Conservation (phyloP, 2,329 filamentous ascomycete genomes). For the Monosporascus ibericus region DNA sequence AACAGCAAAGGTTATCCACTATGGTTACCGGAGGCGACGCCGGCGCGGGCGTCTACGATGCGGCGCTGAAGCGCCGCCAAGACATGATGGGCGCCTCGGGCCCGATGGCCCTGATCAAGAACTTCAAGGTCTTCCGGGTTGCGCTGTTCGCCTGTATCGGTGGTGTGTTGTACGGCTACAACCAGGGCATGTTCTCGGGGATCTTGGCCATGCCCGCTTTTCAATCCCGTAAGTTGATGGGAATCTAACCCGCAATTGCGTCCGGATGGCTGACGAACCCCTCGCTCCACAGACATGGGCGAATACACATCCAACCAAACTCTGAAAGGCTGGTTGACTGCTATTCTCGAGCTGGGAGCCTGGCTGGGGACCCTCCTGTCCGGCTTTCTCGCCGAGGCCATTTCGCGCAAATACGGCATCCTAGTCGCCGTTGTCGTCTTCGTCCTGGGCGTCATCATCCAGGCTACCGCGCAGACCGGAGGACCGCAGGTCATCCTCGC, state of each 20-base stretch:
- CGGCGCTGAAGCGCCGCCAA: constrained; percentile 35
- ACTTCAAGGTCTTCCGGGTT: constrained; percentile 54
- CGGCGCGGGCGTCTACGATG: constrained; percentile 33
- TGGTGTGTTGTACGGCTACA: constrained; percentile 62
- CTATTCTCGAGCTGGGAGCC: constrained; percentile 70
- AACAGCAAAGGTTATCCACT: constrained; percentile 1
- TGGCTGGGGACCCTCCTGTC: constrained; percentile 69
- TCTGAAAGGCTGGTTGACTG: constrained; percentile 54
- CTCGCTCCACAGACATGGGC: constrained; percentile 42
- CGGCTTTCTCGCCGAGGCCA: constrained; percentile 63
- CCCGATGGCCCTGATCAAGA: constrained; percentile 46
- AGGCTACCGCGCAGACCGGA: constrained; percentile 52
- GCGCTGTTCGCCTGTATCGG: constrained; percentile 58
- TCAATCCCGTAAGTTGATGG: constrained; percentile 35
- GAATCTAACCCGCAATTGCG: not conserved
- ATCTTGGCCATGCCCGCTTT: constrained; percentile 55
- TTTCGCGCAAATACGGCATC: constrained; percentile 65
- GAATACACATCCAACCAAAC: constrained; percentile 45
- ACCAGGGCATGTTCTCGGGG: constrained; percentile 72
- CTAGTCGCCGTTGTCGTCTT: constrained; percentile 62
- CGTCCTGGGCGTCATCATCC: constrained; percentile 63
- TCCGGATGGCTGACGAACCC: not conserved
- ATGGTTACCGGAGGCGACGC: constrained; percentile 36
- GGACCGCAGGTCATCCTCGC: constrained; percentile 58
- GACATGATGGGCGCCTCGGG: constrained; percentile 36